Conservation (phyloP, 225 moss, liverwort and hornwort genomes). For the Neckera pumila region DNA sequence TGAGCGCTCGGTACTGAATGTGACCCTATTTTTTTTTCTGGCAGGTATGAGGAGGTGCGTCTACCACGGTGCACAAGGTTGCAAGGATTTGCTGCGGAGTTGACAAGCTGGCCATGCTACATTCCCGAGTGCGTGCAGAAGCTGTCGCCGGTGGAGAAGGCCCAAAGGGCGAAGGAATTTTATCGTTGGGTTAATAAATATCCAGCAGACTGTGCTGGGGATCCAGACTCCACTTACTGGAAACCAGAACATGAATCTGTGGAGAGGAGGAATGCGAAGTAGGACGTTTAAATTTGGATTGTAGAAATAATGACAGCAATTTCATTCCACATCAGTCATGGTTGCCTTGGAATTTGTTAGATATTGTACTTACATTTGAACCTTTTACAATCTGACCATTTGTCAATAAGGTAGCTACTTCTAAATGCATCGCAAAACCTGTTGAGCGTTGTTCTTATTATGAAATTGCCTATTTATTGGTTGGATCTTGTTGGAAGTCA, state of each 20-base stretch:
- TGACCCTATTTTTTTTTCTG: neutral
- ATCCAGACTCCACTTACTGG: constrained; percentile 25
- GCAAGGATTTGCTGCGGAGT: constrained; percentile 22
- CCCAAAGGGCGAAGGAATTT: constrained; percentile 3
- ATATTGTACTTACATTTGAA: neutral
- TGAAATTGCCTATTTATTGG: neutral
- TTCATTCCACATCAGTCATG: neutral
- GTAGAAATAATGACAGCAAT: neutral
- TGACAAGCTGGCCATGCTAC: constrained; percentile 14
- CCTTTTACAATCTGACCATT: neutral
- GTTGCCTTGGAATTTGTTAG: neutral
- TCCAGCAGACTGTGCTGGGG: constrained; percentile 11
- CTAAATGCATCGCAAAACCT: accelerated
- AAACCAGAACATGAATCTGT: neutral
- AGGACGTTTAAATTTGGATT: neutral
- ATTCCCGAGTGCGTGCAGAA: constrained; percentile 21
- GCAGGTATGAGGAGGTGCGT: constrained; percentile 25
- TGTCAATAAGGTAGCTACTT: neutral
- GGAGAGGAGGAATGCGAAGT: neutral
- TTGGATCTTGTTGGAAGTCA: neutral
- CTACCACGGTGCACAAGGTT: constrained; percentile 22
- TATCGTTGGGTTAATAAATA: constrained; percentile 15
- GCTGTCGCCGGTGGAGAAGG: neutral
- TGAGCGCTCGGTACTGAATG: neutral
- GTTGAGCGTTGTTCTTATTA: neutral